A percentile compares a stretch with the other conserved stretches of the same genome.
Conservation (phyloP, 2,329 filamentous ascomycete species). For the Epichloe baconii region DNA sequence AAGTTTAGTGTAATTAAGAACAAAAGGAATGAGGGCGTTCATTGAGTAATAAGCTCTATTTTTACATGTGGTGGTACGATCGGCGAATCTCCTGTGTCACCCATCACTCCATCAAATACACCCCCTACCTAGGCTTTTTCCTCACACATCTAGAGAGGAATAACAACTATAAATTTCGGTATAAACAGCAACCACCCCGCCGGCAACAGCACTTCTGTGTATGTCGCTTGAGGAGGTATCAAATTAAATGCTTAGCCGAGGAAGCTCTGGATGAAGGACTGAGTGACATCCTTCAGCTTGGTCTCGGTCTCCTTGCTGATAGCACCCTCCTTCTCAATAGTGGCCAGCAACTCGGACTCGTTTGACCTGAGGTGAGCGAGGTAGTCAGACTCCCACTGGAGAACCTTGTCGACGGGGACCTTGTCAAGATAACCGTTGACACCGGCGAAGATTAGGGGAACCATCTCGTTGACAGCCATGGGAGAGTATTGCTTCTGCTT, state of each 20-base stretch:
- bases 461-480: constrained; percentile 99
- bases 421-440: constrained; percentile 90
- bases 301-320: constrained; percentile 89
- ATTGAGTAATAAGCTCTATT: constrained; percentile 49
- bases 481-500: constrained; percentile 99
- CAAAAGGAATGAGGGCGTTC: constrained; percentile 49
- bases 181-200: constrained; percentile 35
- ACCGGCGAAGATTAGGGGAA: constrained; percentile 97
- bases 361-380: constrained; percentile 82
- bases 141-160: constrained; percentile 29
- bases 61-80: constrained; percentile 47
- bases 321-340: constrained; percentile 90
- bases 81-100: constrained; percentile 31
- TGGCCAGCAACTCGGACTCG: constrained; percentile 69
- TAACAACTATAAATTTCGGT: constrained; percentile 27
- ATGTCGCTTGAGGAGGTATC: constrained; percentile 17
- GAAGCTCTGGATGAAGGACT: constrained; percentile 91
- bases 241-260: constrained; percentile 32
- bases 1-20: constrained; percentile 19
- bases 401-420: constrained; percentile 83
- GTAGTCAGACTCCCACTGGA: constrained; percentile 91
- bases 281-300: constrained; percentile 65
- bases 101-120: constrained; percentile 34
- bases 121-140: constrained; percentile 26
- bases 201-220: constrained; percentile 18